Conservation (phyloP, 768 basidiomycete genomes). For the Lactarius hengduanensis region DNA sequence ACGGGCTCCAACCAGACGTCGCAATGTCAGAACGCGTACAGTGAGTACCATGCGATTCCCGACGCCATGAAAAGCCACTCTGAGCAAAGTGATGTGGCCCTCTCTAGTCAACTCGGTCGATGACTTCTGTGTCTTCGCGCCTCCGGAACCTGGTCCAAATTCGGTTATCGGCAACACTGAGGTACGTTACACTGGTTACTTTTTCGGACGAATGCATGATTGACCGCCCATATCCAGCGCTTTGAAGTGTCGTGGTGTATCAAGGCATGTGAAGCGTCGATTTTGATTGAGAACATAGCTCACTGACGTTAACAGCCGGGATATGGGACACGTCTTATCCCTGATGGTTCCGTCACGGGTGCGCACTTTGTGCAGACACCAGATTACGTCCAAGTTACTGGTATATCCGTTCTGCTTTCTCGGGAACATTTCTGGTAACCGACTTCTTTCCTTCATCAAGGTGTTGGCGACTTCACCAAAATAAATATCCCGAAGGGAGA, state of each 20-base stretch:
- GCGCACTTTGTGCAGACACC: slow-evolving; percentile 71
- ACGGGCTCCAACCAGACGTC: slow-evolving; percentile 53
- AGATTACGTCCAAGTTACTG: slow-evolving; percentile 54
- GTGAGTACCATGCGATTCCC: slow-evolving; percentile 37
- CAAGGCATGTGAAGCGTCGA: slow-evolving; percentile 35
- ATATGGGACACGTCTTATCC: slow-evolving; percentile 66
- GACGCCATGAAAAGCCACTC: not conserved
- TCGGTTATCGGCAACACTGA: slow-evolving; percentile 62
- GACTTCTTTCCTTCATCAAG: slow-evolving; percentile 34
- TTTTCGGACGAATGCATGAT: slow-evolving; percentile 30
- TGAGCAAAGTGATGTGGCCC: not conserved
- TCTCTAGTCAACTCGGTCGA: slow-evolving; percentile 54
- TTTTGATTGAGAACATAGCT: not conserved
- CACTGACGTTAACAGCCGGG: slow-evolving; percentile 41
- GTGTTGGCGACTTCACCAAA: slow-evolving; percentile 61
- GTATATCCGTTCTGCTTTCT: not conserved
- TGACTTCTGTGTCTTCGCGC: slow-evolving; percentile 56
- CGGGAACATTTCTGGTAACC: not conserved
- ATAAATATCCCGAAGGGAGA: slow-evolving; percentile 64
- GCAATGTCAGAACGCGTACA: slow-evolving; percentile 63
- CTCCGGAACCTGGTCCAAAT: slow-evolving; percentile 49
- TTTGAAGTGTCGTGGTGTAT: slow-evolving; percentile 56
- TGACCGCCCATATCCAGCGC: slow-evolving; percentile 43
- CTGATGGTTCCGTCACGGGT: slow-evolving; percentile 64
- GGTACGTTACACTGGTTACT: slow-evolving; percentile 38